These are phyloP conservation scores for Boletellus deceptivus DNA, from an alignment of 1,284 basidiomycete genomes.

Conservation along the genomic window DNA sequence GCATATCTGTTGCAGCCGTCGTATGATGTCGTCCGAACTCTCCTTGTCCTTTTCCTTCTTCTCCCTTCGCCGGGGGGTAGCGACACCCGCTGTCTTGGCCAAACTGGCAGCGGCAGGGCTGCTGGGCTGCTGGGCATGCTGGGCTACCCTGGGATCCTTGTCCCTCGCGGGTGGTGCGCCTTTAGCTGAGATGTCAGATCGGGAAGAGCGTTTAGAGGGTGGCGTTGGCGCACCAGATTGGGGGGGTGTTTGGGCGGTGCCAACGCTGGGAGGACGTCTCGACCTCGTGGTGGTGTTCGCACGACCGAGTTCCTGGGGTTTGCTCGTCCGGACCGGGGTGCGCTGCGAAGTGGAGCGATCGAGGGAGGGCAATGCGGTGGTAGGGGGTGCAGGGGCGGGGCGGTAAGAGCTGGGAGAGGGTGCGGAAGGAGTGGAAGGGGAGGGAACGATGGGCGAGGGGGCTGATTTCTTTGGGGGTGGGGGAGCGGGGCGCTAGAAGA, in stretches of 20 bases:
- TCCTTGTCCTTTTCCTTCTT: slow-evolving; percentile 57
- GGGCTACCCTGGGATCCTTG: slow-evolving; percentile 35
- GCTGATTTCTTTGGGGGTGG: slow-evolving; percentile 58
- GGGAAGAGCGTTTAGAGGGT: slow-evolving; percentile 46
- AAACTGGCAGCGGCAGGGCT: slow-evolving; percentile 48
- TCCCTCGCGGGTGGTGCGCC: slow-evolving; percentile 33
- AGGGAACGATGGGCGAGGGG: slow-evolving; percentile 32
- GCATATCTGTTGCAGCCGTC: slow-evolving; percentile 90
- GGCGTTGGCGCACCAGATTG: slow-evolving; percentile 37
- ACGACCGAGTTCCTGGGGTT: slow-evolving; percentile 54
- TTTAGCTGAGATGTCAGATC: slow-evolving; percentile 55
- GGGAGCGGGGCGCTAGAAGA: slow-evolving; percentile 43
- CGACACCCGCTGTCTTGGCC: slow-evolving; percentile 63
- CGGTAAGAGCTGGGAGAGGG: slow-evolving; percentile 55
- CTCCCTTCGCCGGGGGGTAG: slow-evolving; percentile 72
- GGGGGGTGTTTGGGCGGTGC: slow-evolving; percentile 15
- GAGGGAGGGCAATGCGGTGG: slow-evolving; percentile 54
- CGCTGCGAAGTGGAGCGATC: slow-evolving; percentile 79
- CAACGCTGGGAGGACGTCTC: slow-evolving; percentile 31
- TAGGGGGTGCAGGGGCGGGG: slow-evolving; percentile 65
- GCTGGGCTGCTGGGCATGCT: slow-evolving; percentile 40
- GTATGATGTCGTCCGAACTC: slow-evolving; percentile 88
- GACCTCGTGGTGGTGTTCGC: slow-evolving; percentile 60
- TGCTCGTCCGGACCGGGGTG: slow-evolving; percentile 50
- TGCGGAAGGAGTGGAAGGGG: slow-evolving; percentile 32